A percentile compares a stretch with the other conserved stretches of the same genome.
Evolutionary conservation across 306 rosid species (phyloP).

Genomic region (Mucuna pruriens): DNA sequence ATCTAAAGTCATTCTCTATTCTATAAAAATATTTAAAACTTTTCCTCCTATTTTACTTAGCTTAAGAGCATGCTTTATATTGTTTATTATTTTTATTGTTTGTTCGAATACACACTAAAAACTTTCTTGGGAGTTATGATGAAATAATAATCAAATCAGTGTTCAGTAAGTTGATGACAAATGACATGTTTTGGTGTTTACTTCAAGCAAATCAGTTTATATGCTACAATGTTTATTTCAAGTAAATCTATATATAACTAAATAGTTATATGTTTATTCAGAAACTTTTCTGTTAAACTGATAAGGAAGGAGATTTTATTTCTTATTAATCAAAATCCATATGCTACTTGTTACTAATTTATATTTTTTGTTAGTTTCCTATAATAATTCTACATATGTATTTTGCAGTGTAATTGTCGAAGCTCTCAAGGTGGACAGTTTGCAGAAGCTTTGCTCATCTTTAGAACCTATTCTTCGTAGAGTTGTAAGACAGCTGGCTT

Average conservation of each 20-base stretch:
- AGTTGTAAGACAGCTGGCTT: constrained; percentile 65
- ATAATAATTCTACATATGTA: constrained; percentile 19
- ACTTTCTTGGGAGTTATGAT: not conserved
- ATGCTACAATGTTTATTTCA: not conserved
- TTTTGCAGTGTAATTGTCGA: constrained; percentile 77
- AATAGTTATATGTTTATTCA: constrained; percentile 20
- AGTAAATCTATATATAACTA: not conserved
- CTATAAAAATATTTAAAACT: not conserved
- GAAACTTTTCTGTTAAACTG: constrained; percentile 10
- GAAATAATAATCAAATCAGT: not conserved
- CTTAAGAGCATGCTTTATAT: not conserved
- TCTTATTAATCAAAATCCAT: constrained; percentile 13
- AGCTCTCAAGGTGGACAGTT: constrained; percentile 85
- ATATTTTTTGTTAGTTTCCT: constrained; percentile 8
- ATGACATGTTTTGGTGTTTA: not conserved
- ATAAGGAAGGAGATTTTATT: not conserved
- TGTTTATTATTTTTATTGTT: not conserved
- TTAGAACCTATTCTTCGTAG: constrained; percentile 84
- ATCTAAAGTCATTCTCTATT: not conserved
- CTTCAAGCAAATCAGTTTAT: not conserved
- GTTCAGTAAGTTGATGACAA: not conserved
- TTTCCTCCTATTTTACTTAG: not conserved
- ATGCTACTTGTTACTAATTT: constrained; percentile 4
- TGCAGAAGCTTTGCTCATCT: constrained; percentile 81
- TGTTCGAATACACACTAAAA: not conserved